Conservation (phyloP, 345 rosid genomes). For the Eucalyptus dawsonii region DNA sequence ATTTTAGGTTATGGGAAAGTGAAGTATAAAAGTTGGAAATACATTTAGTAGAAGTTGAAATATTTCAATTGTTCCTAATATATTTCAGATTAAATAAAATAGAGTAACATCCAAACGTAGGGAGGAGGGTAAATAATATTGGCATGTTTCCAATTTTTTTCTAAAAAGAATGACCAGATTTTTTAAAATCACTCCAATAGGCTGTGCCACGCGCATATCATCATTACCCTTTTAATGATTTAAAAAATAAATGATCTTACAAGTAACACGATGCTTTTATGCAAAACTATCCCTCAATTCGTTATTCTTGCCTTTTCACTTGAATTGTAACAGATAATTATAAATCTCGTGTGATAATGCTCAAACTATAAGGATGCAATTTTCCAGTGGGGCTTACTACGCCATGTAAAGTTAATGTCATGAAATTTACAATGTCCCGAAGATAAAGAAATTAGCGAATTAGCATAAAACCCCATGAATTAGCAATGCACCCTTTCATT, state of each 20-base stretch:
- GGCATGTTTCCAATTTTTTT: not conserved
- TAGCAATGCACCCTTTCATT: not conserved
- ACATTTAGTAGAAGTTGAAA: not conserved
- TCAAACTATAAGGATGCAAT: not conserved
- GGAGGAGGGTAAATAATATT: not conserved
- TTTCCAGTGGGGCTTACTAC: not conserved
- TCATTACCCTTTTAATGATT: not conserved
- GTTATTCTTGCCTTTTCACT: not conserved
- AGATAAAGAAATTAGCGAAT: not conserved
- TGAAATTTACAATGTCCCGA: not conserved
- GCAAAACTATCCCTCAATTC: not conserved
- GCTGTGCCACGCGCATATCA: not conserved
- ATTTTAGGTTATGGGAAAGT: not conserved
- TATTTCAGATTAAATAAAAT: not conserved
- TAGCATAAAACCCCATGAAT: not conserved
- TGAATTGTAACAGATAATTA: not conserved
- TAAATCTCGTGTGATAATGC: not conserved
- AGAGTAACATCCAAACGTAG: not conserved
- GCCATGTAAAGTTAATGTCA: not conserved
- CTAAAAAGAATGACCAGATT: not conserved
- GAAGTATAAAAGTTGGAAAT: not conserved
- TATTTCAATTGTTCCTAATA: not conserved
- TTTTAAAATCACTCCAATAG: not conserved
- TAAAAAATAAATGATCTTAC: not conserved
- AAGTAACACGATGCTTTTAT: not conserved